Evolutionary conservation across 257 asterid species (phyloP), one percentile per base, ranked within the genome.

Genomic region (Striga asiatica): DNA sequence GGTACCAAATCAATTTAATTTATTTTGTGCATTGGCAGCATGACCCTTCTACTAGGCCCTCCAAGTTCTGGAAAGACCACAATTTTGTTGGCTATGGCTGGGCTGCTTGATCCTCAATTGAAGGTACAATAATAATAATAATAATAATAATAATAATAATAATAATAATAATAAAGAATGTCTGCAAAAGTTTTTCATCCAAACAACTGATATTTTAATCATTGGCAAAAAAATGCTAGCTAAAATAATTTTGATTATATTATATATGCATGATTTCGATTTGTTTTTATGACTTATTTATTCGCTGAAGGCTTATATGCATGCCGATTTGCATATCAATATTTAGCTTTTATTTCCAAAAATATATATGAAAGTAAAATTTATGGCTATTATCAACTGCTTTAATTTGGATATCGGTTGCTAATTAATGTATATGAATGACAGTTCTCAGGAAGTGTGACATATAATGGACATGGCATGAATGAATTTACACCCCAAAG

Each of bases 1-100:
- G n/a, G n/a, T n/a, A n/a, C n/a, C n/a, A 3, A 8, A 24, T 11
- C 21, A 35, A 19, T 12, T 34, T 8, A 3, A 6, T 28, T 17
- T 39, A n/a, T 13, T 16, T 19, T 20, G 10, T 13, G 17, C 5
- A 14, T 48, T 29, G 8, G 77, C 72, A 84, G 92, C 4, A 73
- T 81, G 93, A 79, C 89, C 13, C 69, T 85, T 65, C 76, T 85
- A 45, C 72, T 85, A 61, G 93, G 93, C 1, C 95, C 93, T 24
- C 92, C 95, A 20, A 62, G 88, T 62, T 77, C 81, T 0, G 86
- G 88, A 13, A 81, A 84, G 67, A 81, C 93, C 1, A 73, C 89
- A 0, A 67, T 85, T 69, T 61, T 81, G 71, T 43, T 85, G 70
- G 83, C 88, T 12, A 69, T 84, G 68, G 80, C 95, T 20, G 95